Base-by-base conservation (phyloP, 2,329 filamentous ascomycete genomes). In the Arthrobotrys sphaeroides region DNA sequence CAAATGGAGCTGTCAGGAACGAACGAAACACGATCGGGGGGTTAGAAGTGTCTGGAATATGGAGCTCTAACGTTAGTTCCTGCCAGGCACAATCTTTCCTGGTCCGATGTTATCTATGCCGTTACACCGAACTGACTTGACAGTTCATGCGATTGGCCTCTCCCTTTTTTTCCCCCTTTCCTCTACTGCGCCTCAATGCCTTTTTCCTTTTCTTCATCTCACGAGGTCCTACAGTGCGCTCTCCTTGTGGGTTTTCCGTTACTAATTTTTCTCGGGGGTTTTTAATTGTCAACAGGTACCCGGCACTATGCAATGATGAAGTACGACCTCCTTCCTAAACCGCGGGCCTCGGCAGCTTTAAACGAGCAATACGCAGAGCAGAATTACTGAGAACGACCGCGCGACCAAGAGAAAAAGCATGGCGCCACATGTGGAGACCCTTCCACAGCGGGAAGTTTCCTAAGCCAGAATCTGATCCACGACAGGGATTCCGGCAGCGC, bases 371-470 rank as follows among this genome's bases (percentile, higher is more conserved):
- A 55, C 20, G 51, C 31, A 36, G 51, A 55, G 51, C 51, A 55
- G n/a, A n/a, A n/a, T n/a, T n/a, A n/a, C n/a, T 36, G 36, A 51
- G 47, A 33, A 49, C 57, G 36, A 67, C 36, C 31, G 26, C 24
- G n/a, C n/a, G n/a, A n/a, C n/a, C n/a, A n/a, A 33, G 9, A 2
- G 13, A 59, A 3, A 31, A 43, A 40, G 36, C 51, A 67, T 40
- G 33, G 31, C 38, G n/a, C 45, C 57, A 65, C 42, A 62, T 64
- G 47, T 62, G 57, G 64, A 49, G 51, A 55, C 51, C 31, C 51
- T 55, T 31, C 38, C 60, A 38, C 18, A 61, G 57, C 72, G 72
- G 72, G 55, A 75, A 60, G 72, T 75, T 75, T 75, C 72, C 64
- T 65, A 64, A 64, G 68, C 51, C 24, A 36, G 68, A 74, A 67